Percentiles rank a stretch among this genome's conserved stretches.
phyloP scores from a whole-genome alignment of 2,329 filamentous ascomycete genomes.

The Colletotrichum sp. region DNA sequence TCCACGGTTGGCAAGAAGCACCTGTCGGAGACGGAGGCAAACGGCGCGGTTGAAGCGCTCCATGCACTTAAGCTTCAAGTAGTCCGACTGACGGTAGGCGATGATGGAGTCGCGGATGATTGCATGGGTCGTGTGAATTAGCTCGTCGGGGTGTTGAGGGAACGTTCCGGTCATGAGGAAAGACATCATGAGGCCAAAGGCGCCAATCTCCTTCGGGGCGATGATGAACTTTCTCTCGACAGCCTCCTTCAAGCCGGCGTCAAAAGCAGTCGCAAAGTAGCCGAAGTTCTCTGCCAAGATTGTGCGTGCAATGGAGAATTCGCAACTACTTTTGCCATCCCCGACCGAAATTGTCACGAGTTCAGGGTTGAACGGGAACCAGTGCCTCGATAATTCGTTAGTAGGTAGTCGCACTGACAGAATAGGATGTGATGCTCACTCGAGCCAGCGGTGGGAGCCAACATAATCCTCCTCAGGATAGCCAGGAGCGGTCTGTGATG shows the following conservation, averaged over 20 bases:
- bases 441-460: not conserved
- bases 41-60: not conserved
- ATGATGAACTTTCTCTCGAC: not conserved
- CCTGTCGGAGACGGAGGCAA: not conserved
- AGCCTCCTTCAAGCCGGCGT: not conserved
- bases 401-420: not conserved
- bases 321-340: not conserved
- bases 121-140: not conserved
- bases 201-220: not conserved
- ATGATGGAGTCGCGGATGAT: not conserved
- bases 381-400: not conserved
- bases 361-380: constrained; percentile 5
- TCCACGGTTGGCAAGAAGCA: not conserved
- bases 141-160: not conserved
- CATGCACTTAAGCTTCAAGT: not conserved
- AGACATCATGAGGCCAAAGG: not conserved
- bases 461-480: not conserved
- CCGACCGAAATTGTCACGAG: not conserved
- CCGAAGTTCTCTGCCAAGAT: not conserved
- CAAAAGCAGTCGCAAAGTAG: not conserved
- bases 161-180: constrained; percentile 6
- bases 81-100: not conserved
- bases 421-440: not conserved
- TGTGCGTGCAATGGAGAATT: not conserved
- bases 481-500: not conserved